Percentiles rank a stretch among this genome's conserved stretches.
Evolutionary conservation across 495 filamentous ascomycete genomes (phyloP).

Genomic region (Usnea hakonensis): DNA sequence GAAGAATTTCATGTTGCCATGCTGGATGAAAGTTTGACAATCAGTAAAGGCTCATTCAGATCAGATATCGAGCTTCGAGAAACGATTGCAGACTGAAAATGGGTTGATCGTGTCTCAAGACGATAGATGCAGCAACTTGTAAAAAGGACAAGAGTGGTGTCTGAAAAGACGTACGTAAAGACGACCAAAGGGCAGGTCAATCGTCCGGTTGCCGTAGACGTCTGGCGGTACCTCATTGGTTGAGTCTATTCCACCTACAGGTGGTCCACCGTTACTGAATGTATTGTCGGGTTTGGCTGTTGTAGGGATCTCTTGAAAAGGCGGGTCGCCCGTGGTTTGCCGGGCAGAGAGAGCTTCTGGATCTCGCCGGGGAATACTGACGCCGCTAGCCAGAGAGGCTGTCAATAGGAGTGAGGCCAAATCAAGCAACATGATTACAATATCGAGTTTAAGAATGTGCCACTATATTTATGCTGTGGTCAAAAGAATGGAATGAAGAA

Average conservation of each 20-base stretch:
- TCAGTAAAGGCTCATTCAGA: background rate
- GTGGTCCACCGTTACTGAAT: slow-evolving; percentile 13
- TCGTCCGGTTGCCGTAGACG: slow-evolving; percentile 15
- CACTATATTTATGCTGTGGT: background rate
- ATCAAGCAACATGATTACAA: slow-evolving; percentile 6
- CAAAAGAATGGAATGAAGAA: slow-evolving; percentile 1
- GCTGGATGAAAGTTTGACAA: background rate
- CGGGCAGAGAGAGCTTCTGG: background rate
- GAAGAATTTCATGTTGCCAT: slow-evolving; percentile 25
- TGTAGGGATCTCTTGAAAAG: slow-evolving; percentile 18
- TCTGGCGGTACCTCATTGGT: slow-evolving; percentile 8
- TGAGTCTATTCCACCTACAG: slow-evolving; percentile 1
- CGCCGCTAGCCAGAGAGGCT: slow-evolving; percentile 4
- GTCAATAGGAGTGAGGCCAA: slow-evolving; percentile 1
- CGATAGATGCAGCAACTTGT: background rate
- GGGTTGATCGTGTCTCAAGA: background rate
- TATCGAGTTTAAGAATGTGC: too few species aligned
- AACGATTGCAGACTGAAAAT: background rate
- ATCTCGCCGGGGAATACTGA: slow-evolving; percentile 7
- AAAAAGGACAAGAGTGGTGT: background rate
- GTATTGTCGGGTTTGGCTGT: slow-evolving; percentile 18
- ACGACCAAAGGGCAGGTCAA: slow-evolving; percentile 25
- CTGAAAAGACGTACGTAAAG: slow-evolving; percentile 9
- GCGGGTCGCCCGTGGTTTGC: background rate
- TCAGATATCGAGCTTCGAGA: background rate